A percentile compares a stretch with the other conserved stretches of the same genome.
These are phyloP conservation scores for Candida loeiensis DNA, from an alignment of 805 yeast genomes.

Conservation along the genomic window DNA sequence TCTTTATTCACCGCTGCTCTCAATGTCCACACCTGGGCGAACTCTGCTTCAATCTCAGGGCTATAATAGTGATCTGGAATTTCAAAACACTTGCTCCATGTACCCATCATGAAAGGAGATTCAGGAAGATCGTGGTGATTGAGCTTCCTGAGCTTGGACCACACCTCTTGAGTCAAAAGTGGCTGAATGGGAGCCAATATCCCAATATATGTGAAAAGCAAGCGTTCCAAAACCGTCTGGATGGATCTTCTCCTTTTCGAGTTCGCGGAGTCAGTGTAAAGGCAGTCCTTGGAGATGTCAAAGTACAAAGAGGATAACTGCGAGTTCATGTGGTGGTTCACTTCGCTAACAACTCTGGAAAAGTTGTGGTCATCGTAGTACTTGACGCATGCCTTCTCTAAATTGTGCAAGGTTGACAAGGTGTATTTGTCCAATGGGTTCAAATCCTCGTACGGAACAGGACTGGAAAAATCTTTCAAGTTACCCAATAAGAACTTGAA, in stretches of 20 bases:
- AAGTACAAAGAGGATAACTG: constrained; percentile 81
- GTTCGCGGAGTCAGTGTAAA: constrained; percentile 62
- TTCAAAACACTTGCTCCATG: constrained; percentile 30
- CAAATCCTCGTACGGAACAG: constrained; percentile 36
- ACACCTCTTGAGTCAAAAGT: constrained; percentile 79
- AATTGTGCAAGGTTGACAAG: constrained; percentile 48
- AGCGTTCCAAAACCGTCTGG: constrained; percentile 62
- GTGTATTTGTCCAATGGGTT: constrained; percentile 58
- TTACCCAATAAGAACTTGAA: constrained; percentile 82
- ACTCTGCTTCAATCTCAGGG: constrained; percentile 37
- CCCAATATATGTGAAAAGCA: constrained; percentile 60
- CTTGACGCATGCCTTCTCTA: constrained; percentile 40
- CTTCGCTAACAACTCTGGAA: constrained; percentile 61
- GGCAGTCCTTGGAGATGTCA: constrained; percentile 78
- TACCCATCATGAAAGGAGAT: constrained; percentile 50
- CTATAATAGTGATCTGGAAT: constrained; percentile 35
- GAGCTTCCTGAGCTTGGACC: constrained; percentile 36
- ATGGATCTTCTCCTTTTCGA: constrained; percentile 53
- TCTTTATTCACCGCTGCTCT: constrained; percentile 48
- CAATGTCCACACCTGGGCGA: constrained; percentile 44
- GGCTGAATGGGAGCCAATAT: constrained; percentile 82
- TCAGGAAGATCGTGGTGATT: constrained; percentile 20
- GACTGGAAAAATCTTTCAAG: constrained; percentile 40
- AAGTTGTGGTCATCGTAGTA: constrained; percentile 61
- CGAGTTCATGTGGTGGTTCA: constrained; percentile 70